Percentiles rank a stretch among this genome's conserved stretches.
These are phyloP conservation scores for Myxozyma monticola DNA, from an alignment of 805 yeast genomes.

Conservation along the genomic window DNA sequence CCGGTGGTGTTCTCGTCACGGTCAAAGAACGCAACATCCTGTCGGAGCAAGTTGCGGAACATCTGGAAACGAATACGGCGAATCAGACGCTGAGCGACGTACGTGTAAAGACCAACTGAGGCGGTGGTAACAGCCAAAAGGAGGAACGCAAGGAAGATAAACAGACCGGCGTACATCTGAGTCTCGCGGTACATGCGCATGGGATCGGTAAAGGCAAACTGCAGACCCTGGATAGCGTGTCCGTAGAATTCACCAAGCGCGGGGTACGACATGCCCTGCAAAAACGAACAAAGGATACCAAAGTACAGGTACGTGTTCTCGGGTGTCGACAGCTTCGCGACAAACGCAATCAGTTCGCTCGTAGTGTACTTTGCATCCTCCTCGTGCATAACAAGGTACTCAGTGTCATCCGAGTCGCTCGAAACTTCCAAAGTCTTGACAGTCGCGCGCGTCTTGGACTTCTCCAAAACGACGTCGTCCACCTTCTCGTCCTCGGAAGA, in stretches of 20 bases:
- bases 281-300: conserved; percentile 24
- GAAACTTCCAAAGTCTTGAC: conserved; percentile 4
- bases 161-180: conserved; percentile 43
- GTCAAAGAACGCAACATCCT: conserved; percentile 37
- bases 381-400: background rate
- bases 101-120: conserved; percentile 42
- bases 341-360: conserved; percentile 19
- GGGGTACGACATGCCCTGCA: conserved; percentile 28
- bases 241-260: conserved; percentile 31
- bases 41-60: conserved; percentile 33
- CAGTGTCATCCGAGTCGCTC: conserved; percentile 4
- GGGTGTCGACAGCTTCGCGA: conserved; percentile 15
- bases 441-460: conserved; percentile 18
- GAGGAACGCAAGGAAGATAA: conserved; percentile 42
- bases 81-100: conserved; percentile 31
- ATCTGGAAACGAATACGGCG: conserved; percentile 33
- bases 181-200: conserved; percentile 40
- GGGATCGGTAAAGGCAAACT: conserved; percentile 39
- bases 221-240: conserved; percentile 26
- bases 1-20: conserved; percentile 35
- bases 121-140: conserved; percentile 44
- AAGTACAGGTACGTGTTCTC: conserved; percentile 18
- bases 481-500: conserved; percentile 8
- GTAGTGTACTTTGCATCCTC: conserved; percentile 14
- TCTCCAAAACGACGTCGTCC: conserved; percentile 13